These are phyloP conservation scores for Ogataea dorogensis DNA, from an alignment of 805 yeast genomes.

Conservation along the genomic window DNA sequence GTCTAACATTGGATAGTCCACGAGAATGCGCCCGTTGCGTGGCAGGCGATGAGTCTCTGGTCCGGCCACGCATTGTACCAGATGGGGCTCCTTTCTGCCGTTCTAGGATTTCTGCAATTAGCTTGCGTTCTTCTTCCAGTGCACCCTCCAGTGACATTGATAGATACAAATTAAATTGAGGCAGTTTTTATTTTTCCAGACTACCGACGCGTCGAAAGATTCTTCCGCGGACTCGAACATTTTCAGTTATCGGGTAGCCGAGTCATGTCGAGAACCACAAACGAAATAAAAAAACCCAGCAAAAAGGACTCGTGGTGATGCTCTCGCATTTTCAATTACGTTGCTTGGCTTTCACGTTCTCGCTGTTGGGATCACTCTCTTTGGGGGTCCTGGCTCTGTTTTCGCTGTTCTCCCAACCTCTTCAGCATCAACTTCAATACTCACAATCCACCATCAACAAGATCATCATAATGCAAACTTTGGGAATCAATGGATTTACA, in stretches of 20 bases:
- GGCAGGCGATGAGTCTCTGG: slow-evolving; percentile 18
- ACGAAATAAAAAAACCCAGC: background rate
- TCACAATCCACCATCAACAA: slow-evolving; percentile 64
- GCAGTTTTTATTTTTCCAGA: slow-evolving; percentile 2
- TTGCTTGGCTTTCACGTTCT: slow-evolving; percentile 26
- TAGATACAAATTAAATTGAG: slow-evolving; percentile 1
- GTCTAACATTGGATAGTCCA: slow-evolving; percentile 24
- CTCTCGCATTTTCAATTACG: slow-evolving; percentile 15
- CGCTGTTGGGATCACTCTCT: slow-evolving; percentile 30
- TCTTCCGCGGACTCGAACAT: slow-evolving; percentile 1
- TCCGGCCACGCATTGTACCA: slow-evolving; percentile 21
- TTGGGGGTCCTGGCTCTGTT: slow-evolving; percentile 34
- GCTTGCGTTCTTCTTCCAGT: slow-evolving; percentile 33
- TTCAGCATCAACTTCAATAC: slow-evolving; percentile 56
- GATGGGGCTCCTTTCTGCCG: slow-evolving; percentile 23
- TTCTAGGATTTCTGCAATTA: slow-evolving; percentile 31
- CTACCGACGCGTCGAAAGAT: slow-evolving; percentile 11
- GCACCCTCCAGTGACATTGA: slow-evolving; percentile 36
- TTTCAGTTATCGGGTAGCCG: slow-evolving; percentile 13
- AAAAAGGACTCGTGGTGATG: background rate
- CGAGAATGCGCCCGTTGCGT: slow-evolving; percentile 19
- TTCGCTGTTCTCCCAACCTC: slow-evolving; percentile 69
- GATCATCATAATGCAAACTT: slow-evolving; percentile 68
- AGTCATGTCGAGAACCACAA: background rate
- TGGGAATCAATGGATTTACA: slow-evolving; percentile 81